These are phyloP conservation scores for Cladosporium phlei DNA, from an alignment of 2,329 filamentous ascomycete genomes.

Conservation along the genomic window DNA sequence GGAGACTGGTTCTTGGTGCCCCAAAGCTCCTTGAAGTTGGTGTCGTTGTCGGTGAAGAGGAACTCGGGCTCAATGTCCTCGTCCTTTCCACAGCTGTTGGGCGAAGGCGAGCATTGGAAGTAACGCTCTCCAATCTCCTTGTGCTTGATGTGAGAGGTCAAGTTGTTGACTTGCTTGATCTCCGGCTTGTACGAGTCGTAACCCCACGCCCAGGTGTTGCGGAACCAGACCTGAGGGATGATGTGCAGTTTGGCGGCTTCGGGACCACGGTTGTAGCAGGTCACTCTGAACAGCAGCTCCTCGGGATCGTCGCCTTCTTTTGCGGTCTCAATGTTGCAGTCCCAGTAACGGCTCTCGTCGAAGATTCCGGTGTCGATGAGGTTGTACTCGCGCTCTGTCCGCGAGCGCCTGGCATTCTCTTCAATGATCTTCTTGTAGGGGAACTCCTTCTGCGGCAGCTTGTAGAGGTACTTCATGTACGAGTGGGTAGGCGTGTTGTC, in stretches of 20 bases:
- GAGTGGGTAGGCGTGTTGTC: conserved; percentile 93
- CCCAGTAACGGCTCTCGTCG: conserved; percentile 87
- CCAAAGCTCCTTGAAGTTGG: conserved; percentile 76
- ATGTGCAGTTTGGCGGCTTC: conserved; percentile 90
- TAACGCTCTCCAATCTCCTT: conserved; percentile 76
- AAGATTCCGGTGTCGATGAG: conserved; percentile 85
- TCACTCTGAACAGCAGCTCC: conserved; percentile 87
- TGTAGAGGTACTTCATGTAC: conserved; percentile 99
- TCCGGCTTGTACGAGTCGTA: conserved; percentile 77
- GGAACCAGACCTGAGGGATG: conserved; percentile 91
- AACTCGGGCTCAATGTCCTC: conserved; percentile 80
- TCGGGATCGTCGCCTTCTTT: conserved; percentile 91
- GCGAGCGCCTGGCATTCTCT: conserved; percentile 73
- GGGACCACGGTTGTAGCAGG: conserved; percentile 90
- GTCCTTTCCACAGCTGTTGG: conserved; percentile 70
- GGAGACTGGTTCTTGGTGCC: conserved; percentile 69
- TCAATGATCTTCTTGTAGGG: conserved; percentile 84
- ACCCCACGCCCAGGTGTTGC: conserved; percentile 96
- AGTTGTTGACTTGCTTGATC: conserved; percentile 62
- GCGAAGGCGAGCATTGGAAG: conserved; percentile 81
- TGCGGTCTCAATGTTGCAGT: conserved; percentile 93
- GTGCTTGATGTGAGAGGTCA: conserved; percentile 72
- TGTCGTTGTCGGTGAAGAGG: conserved; percentile 94
- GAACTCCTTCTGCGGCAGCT: conserved; percentile 87
- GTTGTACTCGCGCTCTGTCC: conserved; percentile 82